phyloP scores from a whole-genome alignment of 1,284 basidiomycete genomes.

The Trametes hirsuta region DNA sequence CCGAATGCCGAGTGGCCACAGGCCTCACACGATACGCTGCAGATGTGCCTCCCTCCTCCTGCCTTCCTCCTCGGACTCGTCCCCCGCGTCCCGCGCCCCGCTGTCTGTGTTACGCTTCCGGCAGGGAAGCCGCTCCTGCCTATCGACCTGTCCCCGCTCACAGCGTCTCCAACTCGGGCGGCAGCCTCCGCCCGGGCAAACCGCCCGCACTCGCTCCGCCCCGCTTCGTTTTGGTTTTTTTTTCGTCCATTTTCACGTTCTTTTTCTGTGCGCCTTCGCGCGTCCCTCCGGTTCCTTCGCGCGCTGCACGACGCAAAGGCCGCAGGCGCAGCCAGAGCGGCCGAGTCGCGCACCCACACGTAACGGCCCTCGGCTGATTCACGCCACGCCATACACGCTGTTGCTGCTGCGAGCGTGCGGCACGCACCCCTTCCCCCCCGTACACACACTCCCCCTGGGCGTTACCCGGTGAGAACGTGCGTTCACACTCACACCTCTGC shows the following conservation, averaged over 20 bases:
- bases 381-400: not conserved
- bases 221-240: not conserved
- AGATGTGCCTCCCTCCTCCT: not conserved
- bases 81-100: not conserved
- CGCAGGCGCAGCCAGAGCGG: conserved; percentile 7
- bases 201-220: conserved; percentile 10
- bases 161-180: too few relatives aligned
- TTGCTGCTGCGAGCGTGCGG: too few relatives aligned
- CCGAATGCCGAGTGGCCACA: conserved; percentile 12
- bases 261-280: not conserved
- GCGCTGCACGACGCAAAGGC: not conserved
- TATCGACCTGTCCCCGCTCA: too few relatives aligned
- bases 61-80: conserved; percentile 3
- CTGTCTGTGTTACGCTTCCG: too few relatives aligned
- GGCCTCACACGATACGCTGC: conserved; percentile 14
- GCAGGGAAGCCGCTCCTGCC: too few relatives aligned
- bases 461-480: conserved; percentile 8
- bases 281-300: not conserved
- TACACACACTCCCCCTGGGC: too few relatives aligned
- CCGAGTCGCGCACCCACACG: conserved; percentile 5
- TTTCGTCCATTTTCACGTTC: not conserved
- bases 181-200: not conserved
- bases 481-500: conserved; percentile 6
- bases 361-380: conserved; percentile 9
- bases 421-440: too few relatives aligned